These are phyloP conservation scores for Porpolomopsis calyptriformis DNA, from an alignment of 768 basidiomycete genomes.

Conservation along the genomic window DNA sequence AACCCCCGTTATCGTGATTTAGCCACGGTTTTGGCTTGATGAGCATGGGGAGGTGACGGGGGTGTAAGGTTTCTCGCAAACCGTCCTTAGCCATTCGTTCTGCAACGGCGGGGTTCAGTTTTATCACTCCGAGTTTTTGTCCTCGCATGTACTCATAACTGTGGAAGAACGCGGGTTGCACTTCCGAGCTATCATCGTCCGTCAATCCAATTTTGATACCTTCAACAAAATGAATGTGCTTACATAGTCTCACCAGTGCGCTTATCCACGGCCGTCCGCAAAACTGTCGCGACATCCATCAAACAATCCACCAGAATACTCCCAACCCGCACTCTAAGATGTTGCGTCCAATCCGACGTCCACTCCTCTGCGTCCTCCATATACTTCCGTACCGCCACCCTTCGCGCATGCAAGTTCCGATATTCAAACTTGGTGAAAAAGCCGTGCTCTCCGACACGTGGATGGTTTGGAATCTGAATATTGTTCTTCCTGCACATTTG, in stretches of 20 bases:
- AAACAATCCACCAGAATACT: conserved; percentile 73
- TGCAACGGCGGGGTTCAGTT: conserved; percentile 70
- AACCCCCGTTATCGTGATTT: conserved; percentile 66
- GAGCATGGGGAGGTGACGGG: conserved; percentile 93
- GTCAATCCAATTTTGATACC: conserved; percentile 3
- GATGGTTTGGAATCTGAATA: conserved; percentile 35
- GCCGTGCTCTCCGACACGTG: conserved; percentile 17
- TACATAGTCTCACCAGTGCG: conserved; percentile 51
- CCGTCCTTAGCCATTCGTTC: conserved; percentile 69
- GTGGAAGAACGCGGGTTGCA: conserved; percentile 85
- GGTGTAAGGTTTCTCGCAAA: conserved; percentile 65
- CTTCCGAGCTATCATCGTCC: conserved; percentile 42
- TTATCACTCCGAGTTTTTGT: conserved; percentile 85
- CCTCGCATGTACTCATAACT: conserved; percentile 91
- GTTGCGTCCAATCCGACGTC: conserved; percentile 78
- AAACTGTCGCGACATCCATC: conserved; percentile 76
- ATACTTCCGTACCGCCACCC: conserved; percentile 54
- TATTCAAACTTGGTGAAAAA: conserved; percentile 57
- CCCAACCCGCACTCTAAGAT: conserved; percentile 66
- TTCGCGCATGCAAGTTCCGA: conserved; percentile 47
- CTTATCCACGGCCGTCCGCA: conserved; percentile 46
- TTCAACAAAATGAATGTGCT: conserved; percentile 20
- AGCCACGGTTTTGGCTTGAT: conserved; percentile 86
- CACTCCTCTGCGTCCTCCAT: conserved; percentile 58
- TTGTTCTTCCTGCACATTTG: conserved; percentile 60